Evolutionary conservation across 495 filamentous ascomycete genomes (phyloP), one percentile per base, ranked within the genome.

Genomic region (Tetracladium marchalianum): DNA sequence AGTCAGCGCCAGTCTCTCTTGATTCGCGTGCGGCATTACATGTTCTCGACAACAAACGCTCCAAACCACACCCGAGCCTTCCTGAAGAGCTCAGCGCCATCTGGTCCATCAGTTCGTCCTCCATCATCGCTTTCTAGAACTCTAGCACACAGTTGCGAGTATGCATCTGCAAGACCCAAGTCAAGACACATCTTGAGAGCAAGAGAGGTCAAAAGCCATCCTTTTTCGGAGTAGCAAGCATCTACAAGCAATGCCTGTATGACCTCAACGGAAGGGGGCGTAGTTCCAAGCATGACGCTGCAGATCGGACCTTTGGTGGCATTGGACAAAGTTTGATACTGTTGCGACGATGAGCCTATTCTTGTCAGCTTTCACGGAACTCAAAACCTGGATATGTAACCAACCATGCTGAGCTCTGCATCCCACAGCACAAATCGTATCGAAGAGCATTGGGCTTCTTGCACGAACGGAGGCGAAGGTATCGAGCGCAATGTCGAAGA

Each of bases 381-480:
- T 6, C 7, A 12, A 18, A 16, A 19, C 32, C 11, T 16, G 31
- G 7, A 12, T 12, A n/a, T 4, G 13, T 36, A 31, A 4, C 33
- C 39, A 42, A 58, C 39, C 66, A 61, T 6, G 67, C 61, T 41
- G 42, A 1, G 47, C 43, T 31, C 67, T 67, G 50, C 65, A 68
- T 7, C 72, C 72, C 36, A 71, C 65, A 4, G 68, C 67, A 43
- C 68, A 68, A 5, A 76, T 73, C 2, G 66, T 64, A 52, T 74
- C 68, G 19, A 72, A 58, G 0, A 72, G 53, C 38, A 71, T 69
- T 17, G 64, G 62, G 24, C 67, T 70, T 15, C 69, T 54, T 31
- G 46, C 47, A 13, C 68, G 57, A 11, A 72, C 60, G 0, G 63
- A 66, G 1, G 64, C 51, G 33, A 71, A 71, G 0, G 60, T 71